A percentile compares a stretch with the other conserved stretches of the same genome.
These are phyloP conservation scores for Aspergillus pseudoglaucus DNA, from an alignment of 2,329 filamentous ascomycete genomes.

Conservation along the genomic window DNA sequence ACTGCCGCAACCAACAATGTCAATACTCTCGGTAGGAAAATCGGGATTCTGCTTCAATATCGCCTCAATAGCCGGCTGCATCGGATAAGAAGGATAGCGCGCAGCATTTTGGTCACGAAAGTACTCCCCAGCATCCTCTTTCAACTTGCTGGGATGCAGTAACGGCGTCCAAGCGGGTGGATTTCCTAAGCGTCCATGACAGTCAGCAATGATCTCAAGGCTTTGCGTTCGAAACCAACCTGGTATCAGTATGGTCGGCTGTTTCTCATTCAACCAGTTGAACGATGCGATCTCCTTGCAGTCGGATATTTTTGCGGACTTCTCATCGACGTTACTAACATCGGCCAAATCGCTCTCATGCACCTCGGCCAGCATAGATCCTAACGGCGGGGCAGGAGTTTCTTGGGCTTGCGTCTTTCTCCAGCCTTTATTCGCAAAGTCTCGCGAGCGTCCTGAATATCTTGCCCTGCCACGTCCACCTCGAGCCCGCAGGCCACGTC, in stretches of 20 bases:
- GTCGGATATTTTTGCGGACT: slow-evolving; percentile 26
- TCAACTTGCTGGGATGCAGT: slow-evolving; percentile 24
- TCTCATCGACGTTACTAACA: neutral
- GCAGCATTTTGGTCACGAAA: slow-evolving; percentile 39
- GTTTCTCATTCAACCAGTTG: slow-evolving; percentile 41
- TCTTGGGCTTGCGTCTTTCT: neutral
- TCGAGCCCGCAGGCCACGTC: neutral
- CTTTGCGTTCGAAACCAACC: neutral
- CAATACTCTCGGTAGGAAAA: slow-evolving; percentile 33
- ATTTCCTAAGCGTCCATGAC: slow-evolving; percentile 31
- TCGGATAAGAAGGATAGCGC: slow-evolving; percentile 31
- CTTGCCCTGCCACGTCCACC: neutral
- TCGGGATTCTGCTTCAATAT: slow-evolving; percentile 34
- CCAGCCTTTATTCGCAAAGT: neutral
- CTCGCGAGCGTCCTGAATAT: neutral
- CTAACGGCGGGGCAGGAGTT: slow-evolving; percentile 9
- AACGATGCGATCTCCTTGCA: slow-evolving; percentile 46
- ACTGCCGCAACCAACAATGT: slow-evolving; percentile 56
- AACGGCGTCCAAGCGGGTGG: slow-evolving; percentile 49
- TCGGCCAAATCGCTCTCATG: slow-evolving; percentile 6
- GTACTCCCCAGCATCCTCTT: slow-evolving; percentile 40
- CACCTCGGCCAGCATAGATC: slow-evolving; percentile 11
- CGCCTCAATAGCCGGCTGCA: slow-evolving; percentile 41
- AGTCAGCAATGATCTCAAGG: neutral
- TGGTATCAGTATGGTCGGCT: slow-evolving; percentile 16